Percentiles rank a stretch among this genome's conserved stretches.
Conservation (phyloP, 2,329 filamentous ascomycete species). For the Clonostachys byssicola region DNA sequence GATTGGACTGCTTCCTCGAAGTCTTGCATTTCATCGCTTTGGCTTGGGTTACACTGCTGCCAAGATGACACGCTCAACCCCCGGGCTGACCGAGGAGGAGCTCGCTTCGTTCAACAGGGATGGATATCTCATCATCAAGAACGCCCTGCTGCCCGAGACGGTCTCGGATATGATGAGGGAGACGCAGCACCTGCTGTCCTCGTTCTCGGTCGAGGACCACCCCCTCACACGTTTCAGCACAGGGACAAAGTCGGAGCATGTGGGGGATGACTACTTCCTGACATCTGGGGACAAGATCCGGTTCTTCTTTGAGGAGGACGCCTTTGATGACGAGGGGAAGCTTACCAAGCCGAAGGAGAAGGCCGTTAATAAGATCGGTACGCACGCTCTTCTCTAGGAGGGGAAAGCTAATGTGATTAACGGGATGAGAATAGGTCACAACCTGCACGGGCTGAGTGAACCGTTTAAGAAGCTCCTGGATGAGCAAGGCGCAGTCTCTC, state of each 20-base stretch:
- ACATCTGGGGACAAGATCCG: slow-evolving; percentile 84
- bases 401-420: not conserved
- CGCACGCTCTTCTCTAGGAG: no score
- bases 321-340: slow-evolving; percentile 62
- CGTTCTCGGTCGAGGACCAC: slow-evolving; percentile 76
- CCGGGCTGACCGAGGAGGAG: slow-evolving; percentile 68
- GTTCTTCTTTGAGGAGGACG: slow-evolving; percentile 97
- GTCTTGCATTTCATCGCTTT: no score
- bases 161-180: slow-evolving; percentile 68
- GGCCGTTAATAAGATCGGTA: slow-evolving; percentile 81
- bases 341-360: slow-evolving; percentile 75
- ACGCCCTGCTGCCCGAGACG: slow-evolving; percentile 65
- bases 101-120: slow-evolving; percentile 70
- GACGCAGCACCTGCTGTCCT: slow-evolving; percentile 68
- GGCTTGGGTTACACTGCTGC: no score
- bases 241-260: slow-evolving; percentile 78
- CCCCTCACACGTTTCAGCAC: slow-evolving; percentile 94
- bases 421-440: slow-evolving; percentile 43
- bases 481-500: slow-evolving; percentile 37
- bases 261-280: slow-evolving; percentile 94
- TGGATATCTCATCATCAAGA: slow-evolving; percentile 84
- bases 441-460: slow-evolving; percentile 64
- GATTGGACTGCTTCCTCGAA: no score
- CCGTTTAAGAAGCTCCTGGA: slow-evolving; percentile 58
- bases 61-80: no score